phyloP scores from a whole-genome alignment of 768 basidiomycete species.

The Sarcodon aspratus region DNA sequence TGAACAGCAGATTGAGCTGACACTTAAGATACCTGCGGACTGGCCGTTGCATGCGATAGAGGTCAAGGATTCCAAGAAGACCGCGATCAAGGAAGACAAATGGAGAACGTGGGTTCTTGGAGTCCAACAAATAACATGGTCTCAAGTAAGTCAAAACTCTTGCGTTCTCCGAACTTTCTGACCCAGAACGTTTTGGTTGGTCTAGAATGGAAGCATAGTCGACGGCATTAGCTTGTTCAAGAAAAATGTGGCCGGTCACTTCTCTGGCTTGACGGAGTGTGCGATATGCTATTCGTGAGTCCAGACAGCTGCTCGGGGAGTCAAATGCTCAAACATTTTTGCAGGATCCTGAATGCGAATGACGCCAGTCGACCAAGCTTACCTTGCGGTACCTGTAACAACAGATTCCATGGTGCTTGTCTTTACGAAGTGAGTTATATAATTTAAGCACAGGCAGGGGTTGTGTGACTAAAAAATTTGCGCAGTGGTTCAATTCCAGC shows the following conservation, averaged over 20 bases:
- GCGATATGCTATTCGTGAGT: conserved; percentile 91
- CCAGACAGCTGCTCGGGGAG: background rate
- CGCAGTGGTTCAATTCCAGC: conserved; percentile 80
- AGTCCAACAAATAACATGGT: conserved; percentile 83
- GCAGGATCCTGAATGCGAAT: conserved; percentile 81
- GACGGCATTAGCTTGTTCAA: conserved; percentile 88
- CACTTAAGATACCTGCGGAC: conserved; percentile 73
- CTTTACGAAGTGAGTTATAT: conserved; percentile 61
- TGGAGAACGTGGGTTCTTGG: conserved; percentile 94
- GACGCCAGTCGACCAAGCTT: conserved; percentile 84
- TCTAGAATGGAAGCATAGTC: conserved; percentile 81
- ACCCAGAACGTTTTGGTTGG: background rate
- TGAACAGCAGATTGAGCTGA: conserved; percentile 88
- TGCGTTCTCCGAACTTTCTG: background rate
- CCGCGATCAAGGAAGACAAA: conserved; percentile 81
- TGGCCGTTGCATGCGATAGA: conserved; percentile 88
- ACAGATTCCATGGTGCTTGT: conserved; percentile 87
- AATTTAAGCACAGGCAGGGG: background rate
- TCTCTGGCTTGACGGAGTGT: conserved; percentile 93
- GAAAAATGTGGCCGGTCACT: conserved; percentile 86
- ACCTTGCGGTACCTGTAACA: conserved; percentile 90
- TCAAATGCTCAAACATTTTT: background rate
- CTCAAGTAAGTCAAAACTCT: conserved; percentile 48
- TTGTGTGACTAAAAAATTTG: background rate
- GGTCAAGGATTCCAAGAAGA: conserved; percentile 70